These are phyloP conservation scores for Trematosphaeria pertusa DNA, from an alignment of 2,329 filamentous ascomycete genomes.

Conservation along the genomic window DNA sequence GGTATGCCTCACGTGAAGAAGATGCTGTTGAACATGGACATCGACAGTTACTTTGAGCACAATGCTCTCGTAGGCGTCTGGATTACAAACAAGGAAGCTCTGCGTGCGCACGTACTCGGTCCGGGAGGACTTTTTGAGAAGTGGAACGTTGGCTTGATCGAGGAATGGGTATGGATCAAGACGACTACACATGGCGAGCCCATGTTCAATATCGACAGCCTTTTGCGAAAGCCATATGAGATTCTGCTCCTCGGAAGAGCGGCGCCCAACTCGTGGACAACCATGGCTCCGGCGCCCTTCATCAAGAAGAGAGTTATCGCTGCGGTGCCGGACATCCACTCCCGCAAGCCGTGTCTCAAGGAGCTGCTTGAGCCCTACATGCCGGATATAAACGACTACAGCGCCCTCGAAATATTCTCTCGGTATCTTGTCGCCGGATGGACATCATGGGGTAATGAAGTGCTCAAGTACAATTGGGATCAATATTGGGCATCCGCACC, in stretches of 20 bases:
- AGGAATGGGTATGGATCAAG: constrained; percentile 84
- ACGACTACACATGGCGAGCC: constrained; percentile 70
- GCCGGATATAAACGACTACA: constrained; percentile 52
- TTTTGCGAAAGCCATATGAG: constrained; percentile 80
- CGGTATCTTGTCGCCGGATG: constrained; percentile 76
- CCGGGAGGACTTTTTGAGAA: constrained; percentile 66
- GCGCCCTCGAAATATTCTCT: constrained; percentile 78
- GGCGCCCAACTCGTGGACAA: constrained; percentile 31
- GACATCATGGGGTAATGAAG: constrained; percentile 81
- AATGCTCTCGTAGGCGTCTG: constrained; percentile 69
- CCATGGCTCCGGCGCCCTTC: constrained; percentile 28
- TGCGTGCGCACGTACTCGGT: constrained; percentile 62
- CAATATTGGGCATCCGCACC: constrained; percentile 54
- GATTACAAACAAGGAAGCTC: constrained; percentile 74
- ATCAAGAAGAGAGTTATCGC: constrained; percentile 66
- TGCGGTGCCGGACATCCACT: constrained; percentile 77
- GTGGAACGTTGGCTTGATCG: constrained; percentile 70
- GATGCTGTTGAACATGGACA: constrained; percentile 51
- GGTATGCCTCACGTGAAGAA: constrained; percentile 56
- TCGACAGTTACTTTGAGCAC: constrained; percentile 52
- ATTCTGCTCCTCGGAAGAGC: constrained; percentile 67
- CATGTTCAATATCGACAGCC: constrained; percentile 64
- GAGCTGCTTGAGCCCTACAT: constrained; percentile 65
- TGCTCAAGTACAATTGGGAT: constrained; percentile 70
- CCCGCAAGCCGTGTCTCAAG: constrained; percentile 77